Evolutionary conservation across 495 filamentous ascomycete genomes (phyloP).

Genomic region (Cercophora samala): DNA sequence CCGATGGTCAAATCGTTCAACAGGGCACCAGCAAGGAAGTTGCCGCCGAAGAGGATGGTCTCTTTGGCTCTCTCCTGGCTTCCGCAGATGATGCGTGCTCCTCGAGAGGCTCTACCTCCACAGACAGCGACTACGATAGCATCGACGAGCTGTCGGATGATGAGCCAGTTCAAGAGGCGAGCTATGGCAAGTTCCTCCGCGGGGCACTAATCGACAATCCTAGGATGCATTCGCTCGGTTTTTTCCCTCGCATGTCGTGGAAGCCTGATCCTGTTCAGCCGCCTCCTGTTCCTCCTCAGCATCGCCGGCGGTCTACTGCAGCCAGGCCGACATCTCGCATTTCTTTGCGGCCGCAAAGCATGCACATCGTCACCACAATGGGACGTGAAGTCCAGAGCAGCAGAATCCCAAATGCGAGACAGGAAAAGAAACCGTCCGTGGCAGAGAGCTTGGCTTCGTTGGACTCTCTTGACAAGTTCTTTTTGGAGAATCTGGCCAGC

Average conservation of each 20-base stretch:
- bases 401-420: slow-evolving; percentile 18
- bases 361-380: slow-evolving; percentile 21
- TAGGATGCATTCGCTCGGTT: slow-evolving; percentile 8
- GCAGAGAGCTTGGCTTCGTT: slow-evolving; percentile 14
- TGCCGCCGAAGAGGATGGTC: slow-evolving; percentile 25
- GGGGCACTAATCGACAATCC: slow-evolving; percentile 13
- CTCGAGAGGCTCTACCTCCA: slow-evolving; percentile 6
- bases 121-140: background rate
- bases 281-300: background rate
- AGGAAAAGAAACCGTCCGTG: background rate
- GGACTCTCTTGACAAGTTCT: slow-evolving; percentile 31
- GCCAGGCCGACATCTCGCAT: background rate
- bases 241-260: slow-evolving; percentile 23
- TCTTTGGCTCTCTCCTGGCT: slow-evolving; percentile 33
- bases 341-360: slow-evolving; percentile 5
- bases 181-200: slow-evolving; percentile 20
- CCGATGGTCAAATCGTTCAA: slow-evolving; percentile 65
- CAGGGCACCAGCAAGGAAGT: slow-evolving; percentile 54
- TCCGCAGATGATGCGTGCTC: slow-evolving; percentile 22
- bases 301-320: background rate
- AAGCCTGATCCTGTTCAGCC: background rate
- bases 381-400: slow-evolving; percentile 24
- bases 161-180: slow-evolving; percentile 11
- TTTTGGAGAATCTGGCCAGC: slow-evolving; percentile 29
- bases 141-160: slow-evolving; percentile 9